Base-by-base conservation (phyloP, 192 early-diverging fungal genomes). In the Geosiphon pyriformis region DNA sequence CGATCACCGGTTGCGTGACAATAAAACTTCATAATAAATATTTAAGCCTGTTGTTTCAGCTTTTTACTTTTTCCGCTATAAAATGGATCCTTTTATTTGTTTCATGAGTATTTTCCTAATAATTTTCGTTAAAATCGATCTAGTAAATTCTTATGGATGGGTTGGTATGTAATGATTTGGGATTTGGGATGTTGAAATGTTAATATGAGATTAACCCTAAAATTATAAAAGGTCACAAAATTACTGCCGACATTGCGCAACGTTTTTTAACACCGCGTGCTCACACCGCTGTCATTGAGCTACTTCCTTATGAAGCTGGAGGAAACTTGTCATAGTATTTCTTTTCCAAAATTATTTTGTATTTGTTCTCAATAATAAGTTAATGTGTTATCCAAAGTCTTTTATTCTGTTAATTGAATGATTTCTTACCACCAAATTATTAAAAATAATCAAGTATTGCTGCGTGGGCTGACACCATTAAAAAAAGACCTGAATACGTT, bases 201-300 rank as follows among this genome's bases (percentile, higher is more conserved):
- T 27, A 55, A 26, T 23, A 12, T 20, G 53, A 26, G 1, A 26
- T 27, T 55, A 22, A 20, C 20, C 27, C 52, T 17, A 3, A n/a
- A n/a, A n/a, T n/a, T n/a, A n/a, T n/a, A 26, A 57, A 3, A 72
- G 76, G 76, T 6, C 76, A 78, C 52, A 63, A 73, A 23, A 33
- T 78, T 49, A 72, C 72, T 61, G 76, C 72, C 10, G 57, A 56
- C 17, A 78, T 79, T 48, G 78, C 72, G 18, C 74, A 76, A 50
- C 69, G 65, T 33, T 79, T 72, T 69, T 59, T 79, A 37, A 69
- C 70, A 1, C 66, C 78, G 1, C 53, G 56, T 10, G 72, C 70
- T 0, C 54, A 65, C 17, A 30, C 23, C 17, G 49, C 64, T n/a
- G 27, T 79, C 49, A 30, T 25, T 27, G 29, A 46, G 17, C 65